Evolutionary conservation across 495 filamentous ascomycete genomes (phyloP).

Genomic region (Oleoguttula mirabilis): DNA sequence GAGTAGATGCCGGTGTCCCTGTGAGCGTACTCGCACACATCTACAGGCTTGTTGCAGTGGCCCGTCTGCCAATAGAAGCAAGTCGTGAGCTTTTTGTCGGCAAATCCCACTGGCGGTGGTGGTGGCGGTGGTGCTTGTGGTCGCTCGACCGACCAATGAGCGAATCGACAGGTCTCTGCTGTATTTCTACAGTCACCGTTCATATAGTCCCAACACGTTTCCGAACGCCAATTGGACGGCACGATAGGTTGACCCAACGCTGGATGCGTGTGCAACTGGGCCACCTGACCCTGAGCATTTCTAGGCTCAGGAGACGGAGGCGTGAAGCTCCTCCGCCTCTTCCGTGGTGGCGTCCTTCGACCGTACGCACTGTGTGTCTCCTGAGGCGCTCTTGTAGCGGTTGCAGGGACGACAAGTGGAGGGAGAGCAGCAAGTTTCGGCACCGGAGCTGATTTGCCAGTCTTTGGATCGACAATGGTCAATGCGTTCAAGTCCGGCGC

Average conservation of each 20-base stretch:
- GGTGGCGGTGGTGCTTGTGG: background rate
- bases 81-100: background rate
- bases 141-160: background rate
- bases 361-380: slow-evolving; percentile 12
- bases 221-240: no score
- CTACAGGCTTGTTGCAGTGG: slow-evolving; percentile 2
- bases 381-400: background rate
- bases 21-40: slow-evolving; percentile 8
- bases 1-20: slow-evolving; percentile 2
- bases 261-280: no score
- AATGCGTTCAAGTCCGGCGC: slow-evolving; percentile 13
- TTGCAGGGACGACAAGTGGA: no score
- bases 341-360: slow-evolving; percentile 6
- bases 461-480: slow-evolving; percentile 13
- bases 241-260: no score
- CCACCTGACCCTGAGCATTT: no score
- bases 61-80: background rate
- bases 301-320: no score
- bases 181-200: background rate
- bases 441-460: slow-evolving; percentile 9
- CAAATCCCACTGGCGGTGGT: background rate
- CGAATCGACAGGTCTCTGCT: background rate
- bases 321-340: no score
- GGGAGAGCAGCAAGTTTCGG: no score
- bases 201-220: slow-evolving; percentile 9